phyloP scores from a whole-genome alignment of 2,329 filamentous ascomycete species.

The Botryotinia calthae region DNA sequence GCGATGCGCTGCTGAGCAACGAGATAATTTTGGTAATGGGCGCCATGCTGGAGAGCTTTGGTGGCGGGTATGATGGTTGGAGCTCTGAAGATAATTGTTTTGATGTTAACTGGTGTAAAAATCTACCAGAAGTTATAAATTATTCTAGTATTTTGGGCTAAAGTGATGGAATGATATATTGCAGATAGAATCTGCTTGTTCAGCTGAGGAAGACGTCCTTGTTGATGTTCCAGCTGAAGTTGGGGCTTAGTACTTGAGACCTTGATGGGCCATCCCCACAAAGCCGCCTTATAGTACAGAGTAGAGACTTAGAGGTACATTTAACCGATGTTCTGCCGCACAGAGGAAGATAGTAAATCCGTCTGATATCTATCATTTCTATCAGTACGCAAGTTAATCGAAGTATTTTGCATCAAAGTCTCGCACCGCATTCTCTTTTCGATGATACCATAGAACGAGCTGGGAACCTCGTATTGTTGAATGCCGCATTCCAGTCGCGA shows the following conservation, averaged over 20 bases:
- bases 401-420: background rate
- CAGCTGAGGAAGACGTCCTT: slow-evolving; percentile 13
- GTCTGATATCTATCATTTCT: background rate
- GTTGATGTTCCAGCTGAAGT: slow-evolving; percentile 18
- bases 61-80: slow-evolving; percentile 4
- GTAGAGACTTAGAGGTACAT: background rate
- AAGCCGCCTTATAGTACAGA: slow-evolving; percentile 14
- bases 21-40: slow-evolving; percentile 26
- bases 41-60: slow-evolving; percentile 26
- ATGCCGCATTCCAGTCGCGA: background rate
- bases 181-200: slow-evolving; percentile 3
- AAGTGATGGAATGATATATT: background rate
- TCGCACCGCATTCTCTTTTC: background rate
- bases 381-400: background rate
- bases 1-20: slow-evolving; percentile 25
- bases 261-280: slow-evolving; percentile 10
- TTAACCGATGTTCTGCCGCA: slow-evolving; percentile 7
- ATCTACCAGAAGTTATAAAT: background rate
- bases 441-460: background rate
- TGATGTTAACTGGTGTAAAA: background rate
- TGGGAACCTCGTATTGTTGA: background rate
- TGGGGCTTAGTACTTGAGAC: slow-evolving; percentile 9
- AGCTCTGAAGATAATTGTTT: background rate
- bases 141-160: background rate
- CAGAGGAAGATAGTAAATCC: slow-evolving; percentile 15